Base-by-base conservation (phyloP, 2,329 filamentous ascomycete genomes). In the Stenocarpella maydis region DNA sequence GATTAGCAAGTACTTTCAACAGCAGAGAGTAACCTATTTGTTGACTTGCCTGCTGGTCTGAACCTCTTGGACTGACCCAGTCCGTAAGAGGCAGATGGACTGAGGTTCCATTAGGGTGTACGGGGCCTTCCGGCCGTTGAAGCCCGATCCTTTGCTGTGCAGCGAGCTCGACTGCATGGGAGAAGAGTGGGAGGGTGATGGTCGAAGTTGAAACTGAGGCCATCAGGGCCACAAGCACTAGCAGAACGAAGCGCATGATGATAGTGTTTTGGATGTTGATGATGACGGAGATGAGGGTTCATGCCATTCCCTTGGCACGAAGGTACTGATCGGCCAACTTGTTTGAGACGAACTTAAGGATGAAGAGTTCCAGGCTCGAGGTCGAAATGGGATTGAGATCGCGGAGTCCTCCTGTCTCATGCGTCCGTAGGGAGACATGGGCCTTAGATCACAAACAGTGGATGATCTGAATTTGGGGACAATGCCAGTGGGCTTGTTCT, bases 61-160 rank as follows among this genome's bases (percentile, higher is more conserved):
- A 64, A 3, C 69, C 34, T 12, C 34, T 37, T 2, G 34, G 10
- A 31, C 65, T 69, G 54, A 71, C 66, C 69, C 69, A 71, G 34
- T 71, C 69, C 4, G 67, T 71, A 7, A 71, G 54, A 15, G 69
- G 67, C 3, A 69, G 54, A n/a, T 71, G 31, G 19, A 69, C 54
- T 4, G 41, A 61, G 26, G 54, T 45, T 4, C 12, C 39, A 2
- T 58, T n/a, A 4, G 49, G 7, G 1, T 17, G 26, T 49, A 52
- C 34, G 5, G 58, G 50, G n/a, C 10, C 19, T 14, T 28, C 19
- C 1, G 60, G 60, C 28, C 50, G 12, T 4, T 37, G 50, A 47
- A 52, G 65, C 28, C 50, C 63, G 17, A 21, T 58, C 12, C 47
- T 34, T 15, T 58, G 65, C 3, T 31, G 64, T 4, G 34, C 65